Base-by-base conservation (phyloP, 1,284 basidiomycete genomes). In the Rhodofomes roseus region DNA sequence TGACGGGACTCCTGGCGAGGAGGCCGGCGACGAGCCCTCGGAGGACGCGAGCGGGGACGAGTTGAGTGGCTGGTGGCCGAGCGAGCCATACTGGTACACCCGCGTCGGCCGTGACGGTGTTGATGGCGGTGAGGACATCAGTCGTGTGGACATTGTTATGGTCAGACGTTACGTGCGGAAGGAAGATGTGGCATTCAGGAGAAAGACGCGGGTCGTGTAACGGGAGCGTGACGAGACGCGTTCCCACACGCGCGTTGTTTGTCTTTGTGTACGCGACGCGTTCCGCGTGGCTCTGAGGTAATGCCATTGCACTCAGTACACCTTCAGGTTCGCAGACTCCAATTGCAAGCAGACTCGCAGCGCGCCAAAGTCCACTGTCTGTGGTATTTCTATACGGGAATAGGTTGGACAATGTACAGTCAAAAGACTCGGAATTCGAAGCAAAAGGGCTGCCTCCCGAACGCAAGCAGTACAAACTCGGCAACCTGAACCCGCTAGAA, bases 41-140 rank as follows among this genome's bases (percentile, higher is more conserved):
- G 65, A 66, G 25, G 63, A 67, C 6, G 69, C 69, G 20, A 72
- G 66, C 14, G 71, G 71, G 11, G 71, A 72, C 2, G 71, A 72
- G 37, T 59, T 59, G 8, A 62, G 52, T 3, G 62, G 71, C 37
- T 53, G 54, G 50, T 67, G 61, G 22, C 44, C 43, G 27, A 22
- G 25, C n/a, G 41, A 27, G 16, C 20, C 18, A 29, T 39, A 37
- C 11, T 46, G 34, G 18, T 50, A 29, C 34, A 37, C 29, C 16
- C 52, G 48, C 31, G 60, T 23, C 25, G 56, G 50, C 22, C 57
- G 9, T 9, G 57, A 34, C 4, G 60, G 60, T 12, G 60, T 62
- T 9, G 43, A 43, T 9, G 60, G 60, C 22, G 54, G 27, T 14
- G 53, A 59, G 18, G 44, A 46, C 41, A 62, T 27, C 3, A 40